Percentiles rank a stretch among this genome's conserved stretches.
These are phyloP conservation scores for Brassica napus DNA, from an alignment of 345 rosid genomes.

Conservation along the genomic window Da-Ae NC_063440.1:89501-90000, in stretches of 20 bases:
- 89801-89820: neutral
- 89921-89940: neutral
- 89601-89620: neutral
- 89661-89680: neutral
- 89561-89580: neutral
- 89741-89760: neutral
- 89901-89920: neutral
- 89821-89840: neutral
- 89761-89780: neutral
- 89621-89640: neutral
- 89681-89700: neutral
- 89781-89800: too few relatives aligned
- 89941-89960: neutral
- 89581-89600: neutral
- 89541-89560: neutral
- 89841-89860: neutral
- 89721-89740: constrained; percentile 46
- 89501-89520: neutral
- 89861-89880: neutral
- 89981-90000: neutral
- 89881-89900: neutral
- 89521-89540: neutral
- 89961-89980: neutral
- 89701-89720: constrained; percentile 76
- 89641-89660: neutral